Percentiles rank a stretch among this genome's conserved stretches.
Conservation (phyloP, 306 rosid genomes). For the Begonia loranthoides region DNA sequence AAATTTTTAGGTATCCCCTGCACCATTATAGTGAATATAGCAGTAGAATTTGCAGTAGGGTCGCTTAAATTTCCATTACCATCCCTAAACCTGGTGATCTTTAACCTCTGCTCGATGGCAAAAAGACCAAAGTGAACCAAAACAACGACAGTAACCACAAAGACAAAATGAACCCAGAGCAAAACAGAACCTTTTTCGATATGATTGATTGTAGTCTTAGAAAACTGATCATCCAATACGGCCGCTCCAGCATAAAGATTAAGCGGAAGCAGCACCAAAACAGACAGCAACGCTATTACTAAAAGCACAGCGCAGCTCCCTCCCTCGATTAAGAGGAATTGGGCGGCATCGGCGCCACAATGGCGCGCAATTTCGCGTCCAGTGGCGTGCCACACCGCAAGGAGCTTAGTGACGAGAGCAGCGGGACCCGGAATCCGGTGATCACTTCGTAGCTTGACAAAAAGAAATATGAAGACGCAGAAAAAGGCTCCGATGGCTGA, state of each 20-base stretch:
- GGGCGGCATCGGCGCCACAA: slow-evolving; percentile 95
- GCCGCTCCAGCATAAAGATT: slow-evolving; percentile 65
- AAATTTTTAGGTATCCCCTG: slow-evolving; percentile 75
- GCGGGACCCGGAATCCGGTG: slow-evolving; percentile 91
- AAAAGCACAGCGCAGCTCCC: slow-evolving; percentile 73
- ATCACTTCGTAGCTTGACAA: slow-evolving; percentile 90
- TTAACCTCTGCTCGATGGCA: slow-evolving; percentile 47
- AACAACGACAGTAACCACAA: slow-evolving; percentile 41
- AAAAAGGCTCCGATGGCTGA: slow-evolving; percentile 68
- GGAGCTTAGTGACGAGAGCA: slow-evolving; percentile 60
- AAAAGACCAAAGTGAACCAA: slow-evolving; percentile 68
- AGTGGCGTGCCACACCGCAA: slow-evolving; percentile 90
- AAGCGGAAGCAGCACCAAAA: slow-evolving; percentile 52
- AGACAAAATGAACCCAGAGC: slow-evolving; percentile 87
- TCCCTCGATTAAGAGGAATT: slow-evolving; percentile 80
- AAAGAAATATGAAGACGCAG: slow-evolving; percentile 65
- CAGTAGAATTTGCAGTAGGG: slow-evolving; percentile 50
- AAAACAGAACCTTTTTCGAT: slow-evolving; percentile 63
- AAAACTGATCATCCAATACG: slow-evolving; percentile 52
- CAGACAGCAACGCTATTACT: slow-evolving; percentile 32
- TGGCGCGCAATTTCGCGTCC: slow-evolving; percentile 75
- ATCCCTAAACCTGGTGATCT: slow-evolving; percentile 77
- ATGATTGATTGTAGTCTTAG: slow-evolving; percentile 68
- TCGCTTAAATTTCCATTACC: slow-evolving; percentile 74
- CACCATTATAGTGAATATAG: slow-evolving; percentile 86